Percentiles rank a stretch among this genome's conserved stretches.
Evolutionary conservation across 2,329 filamentous ascomycete genomes (phyloP).

Genomic region (Diaporthe destruens): DNA sequence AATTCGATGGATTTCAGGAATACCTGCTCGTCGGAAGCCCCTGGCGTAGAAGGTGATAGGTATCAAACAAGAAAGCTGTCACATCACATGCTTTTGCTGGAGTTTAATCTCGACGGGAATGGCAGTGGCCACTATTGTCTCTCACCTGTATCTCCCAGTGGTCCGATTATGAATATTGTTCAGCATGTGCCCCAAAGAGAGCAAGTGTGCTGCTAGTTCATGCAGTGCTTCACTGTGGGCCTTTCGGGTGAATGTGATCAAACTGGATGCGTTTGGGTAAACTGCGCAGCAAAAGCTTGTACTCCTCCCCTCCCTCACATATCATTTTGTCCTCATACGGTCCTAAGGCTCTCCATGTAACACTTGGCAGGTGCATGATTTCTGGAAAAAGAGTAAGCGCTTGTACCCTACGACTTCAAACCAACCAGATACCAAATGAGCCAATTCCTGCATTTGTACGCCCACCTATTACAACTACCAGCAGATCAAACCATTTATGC

Average conservation of each 20-base stretch:
- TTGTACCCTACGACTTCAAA: not conserved
- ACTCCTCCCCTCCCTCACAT: not conserved
- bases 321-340: not conserved
- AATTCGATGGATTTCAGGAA: not conserved
- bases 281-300: not conserved
- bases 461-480: not conserved
- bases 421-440: not conserved
- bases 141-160: not conserved
- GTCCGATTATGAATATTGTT: not conserved
- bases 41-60: not conserved
- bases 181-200: not conserved
- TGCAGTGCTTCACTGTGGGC: not conserved
- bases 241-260: not conserved
- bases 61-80: not conserved
- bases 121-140: not conserved
- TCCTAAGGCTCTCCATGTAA: not conserved
- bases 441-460: not conserved
- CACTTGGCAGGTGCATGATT: not conserved
- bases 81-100: not conserved
- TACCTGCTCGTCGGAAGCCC: not conserved
- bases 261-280: conserved; percentile 15
- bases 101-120: not conserved
- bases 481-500: conserved; percentile 5
- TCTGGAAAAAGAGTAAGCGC: not conserved
- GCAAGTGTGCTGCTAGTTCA: not conserved